Percentiles rank a stretch among this genome's conserved stretches.
Evolutionary conservation across 768 basidiomycete genomes (phyloP).

Genomic region (Amanita muscaria): DNA sequence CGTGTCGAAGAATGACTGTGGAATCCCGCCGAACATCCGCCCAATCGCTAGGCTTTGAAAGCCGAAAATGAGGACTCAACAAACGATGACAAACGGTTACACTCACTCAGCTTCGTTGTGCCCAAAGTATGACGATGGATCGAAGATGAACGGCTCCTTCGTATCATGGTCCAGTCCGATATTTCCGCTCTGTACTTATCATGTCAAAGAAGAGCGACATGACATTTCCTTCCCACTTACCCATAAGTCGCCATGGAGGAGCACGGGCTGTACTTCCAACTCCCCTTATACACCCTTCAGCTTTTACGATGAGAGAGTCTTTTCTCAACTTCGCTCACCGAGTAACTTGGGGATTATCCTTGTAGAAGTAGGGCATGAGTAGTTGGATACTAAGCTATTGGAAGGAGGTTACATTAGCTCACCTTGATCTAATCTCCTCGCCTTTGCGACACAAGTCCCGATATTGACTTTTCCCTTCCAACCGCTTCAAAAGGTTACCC

Average conservation of each 20-base stretch:
- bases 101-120: slow-evolving; percentile 78
- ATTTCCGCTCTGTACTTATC: slow-evolving; percentile 54
- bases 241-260: slow-evolving; percentile 79
- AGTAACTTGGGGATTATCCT: slow-evolving; percentile 73
- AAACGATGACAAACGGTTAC: background rate
- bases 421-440: slow-evolving; percentile 32
- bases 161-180: slow-evolving; percentile 47
- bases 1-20: slow-evolving; percentile 48
- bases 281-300: slow-evolving; percentile 23
- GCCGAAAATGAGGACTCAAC: background rate
- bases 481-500: slow-evolving; percentile 42
- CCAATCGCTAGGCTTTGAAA: slow-evolving; percentile 57
- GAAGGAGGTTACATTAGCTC: slow-evolving; percentile 28
- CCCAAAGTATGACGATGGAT: slow-evolving; percentile 72
- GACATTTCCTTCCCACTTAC: slow-evolving; percentile 26
- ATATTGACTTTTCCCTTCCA: slow-evolving; percentile 33
- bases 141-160: slow-evolving; percentile 61
- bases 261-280: slow-evolving; percentile 52
- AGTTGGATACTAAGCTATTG: background rate
- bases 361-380: background rate
- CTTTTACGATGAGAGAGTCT: background rate
- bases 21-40: slow-evolving; percentile 75
- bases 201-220: background rate
- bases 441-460: slow-evolving; percentile 42
- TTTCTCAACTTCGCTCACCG: slow-evolving; percentile 18